Evolutionary conservation across 768 basidiomycete genomes (phyloP).

Genomic region (Kwoniella sp.): DNA sequence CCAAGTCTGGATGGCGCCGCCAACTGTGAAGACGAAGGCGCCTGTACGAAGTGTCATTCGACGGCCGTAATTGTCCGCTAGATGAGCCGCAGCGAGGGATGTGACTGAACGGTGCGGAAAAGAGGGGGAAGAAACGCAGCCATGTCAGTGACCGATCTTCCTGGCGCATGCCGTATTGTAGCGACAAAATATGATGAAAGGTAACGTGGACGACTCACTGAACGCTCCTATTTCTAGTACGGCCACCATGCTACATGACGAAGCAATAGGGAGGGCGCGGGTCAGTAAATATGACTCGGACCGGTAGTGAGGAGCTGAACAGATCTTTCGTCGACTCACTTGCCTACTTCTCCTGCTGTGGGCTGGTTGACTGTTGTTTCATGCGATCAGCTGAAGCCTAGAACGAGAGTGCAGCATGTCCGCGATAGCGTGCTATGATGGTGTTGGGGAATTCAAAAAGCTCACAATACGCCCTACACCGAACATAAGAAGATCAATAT

Average conservation of each 20-base stretch:
- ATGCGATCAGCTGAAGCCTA: too few relatives aligned
- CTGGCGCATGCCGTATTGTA: too few relatives aligned
- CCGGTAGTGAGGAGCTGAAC: too few relatives aligned
- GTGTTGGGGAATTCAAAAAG: conserved; percentile 5
- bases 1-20: conserved; percentile 80
- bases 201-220: conserved; percentile 61
- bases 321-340: conserved; percentile 48
- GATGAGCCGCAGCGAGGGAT: conserved; percentile 80
- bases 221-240: conserved; percentile 90
- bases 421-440: too few relatives aligned
- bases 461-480: conserved; percentile 21
- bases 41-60: conserved; percentile 81
- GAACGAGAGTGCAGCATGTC: too few relatives aligned
- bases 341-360: conserved; percentile 73
- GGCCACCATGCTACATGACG: conserved; percentile 77
- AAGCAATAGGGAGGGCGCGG: background rate
- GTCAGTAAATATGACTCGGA: too few relatives aligned
- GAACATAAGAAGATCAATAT: background rate
- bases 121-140: background rate
- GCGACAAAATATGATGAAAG: background rate
- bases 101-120: conserved; percentile 68
- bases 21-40: conserved; percentile 79
- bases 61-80: conserved; percentile 84
- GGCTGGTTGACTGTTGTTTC: conserved; percentile 68
- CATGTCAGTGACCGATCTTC: background rate